These are phyloP conservation scores for Globisporangium okanoganense DNA, from an alignment of 352 stramenopile genomes.

Conservation along the genomic window DNA sequence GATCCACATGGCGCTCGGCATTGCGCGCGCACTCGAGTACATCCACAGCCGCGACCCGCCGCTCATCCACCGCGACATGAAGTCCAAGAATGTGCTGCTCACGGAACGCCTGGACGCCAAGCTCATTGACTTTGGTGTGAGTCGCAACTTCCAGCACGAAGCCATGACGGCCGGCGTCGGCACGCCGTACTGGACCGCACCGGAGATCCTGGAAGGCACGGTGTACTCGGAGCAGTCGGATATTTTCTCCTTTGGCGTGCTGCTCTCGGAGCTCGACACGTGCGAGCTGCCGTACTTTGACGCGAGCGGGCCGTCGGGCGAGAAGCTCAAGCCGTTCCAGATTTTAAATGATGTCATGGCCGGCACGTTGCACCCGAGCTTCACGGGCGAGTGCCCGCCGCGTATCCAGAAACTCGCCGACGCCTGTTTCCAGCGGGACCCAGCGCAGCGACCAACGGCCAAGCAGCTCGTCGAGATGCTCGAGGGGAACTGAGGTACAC, in stretches of 20 bases:
- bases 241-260: constrained; percentile 29
- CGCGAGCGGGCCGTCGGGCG: constrained; percentile 16
- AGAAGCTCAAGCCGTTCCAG: constrained; percentile 34
- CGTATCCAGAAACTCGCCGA: constrained; percentile 32
- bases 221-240: constrained; percentile 29
- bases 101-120: constrained; percentile 38
- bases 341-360: constrained; percentile 38
- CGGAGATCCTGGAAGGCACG: constrained; percentile 22
- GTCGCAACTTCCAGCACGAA: constrained; percentile 19
- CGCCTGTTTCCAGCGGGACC: constrained; percentile 42
- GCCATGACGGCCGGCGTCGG: constrained; percentile 21
- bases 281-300: constrained; percentile 29
- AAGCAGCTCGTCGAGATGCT: constrained; percentile 38
- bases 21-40: constrained; percentile 44
- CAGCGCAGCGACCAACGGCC: constrained; percentile 30
- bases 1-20: constrained; percentile 35
- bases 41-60: constrained; percentile 35
- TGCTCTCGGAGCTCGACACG: constrained; percentile 47
- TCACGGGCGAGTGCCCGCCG: constrained; percentile 34
- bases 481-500: constrained; percentile 16
- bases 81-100: constrained; percentile 49
- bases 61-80: constrained; percentile 58
- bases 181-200: constrained; percentile 19
- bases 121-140: constrained; percentile 59
- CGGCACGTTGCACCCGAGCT: constrained; percentile 37